Evolutionary conservation across 345 rosid genomes (phyloP).

Genomic region (Sisymbrium irio): DNA sequence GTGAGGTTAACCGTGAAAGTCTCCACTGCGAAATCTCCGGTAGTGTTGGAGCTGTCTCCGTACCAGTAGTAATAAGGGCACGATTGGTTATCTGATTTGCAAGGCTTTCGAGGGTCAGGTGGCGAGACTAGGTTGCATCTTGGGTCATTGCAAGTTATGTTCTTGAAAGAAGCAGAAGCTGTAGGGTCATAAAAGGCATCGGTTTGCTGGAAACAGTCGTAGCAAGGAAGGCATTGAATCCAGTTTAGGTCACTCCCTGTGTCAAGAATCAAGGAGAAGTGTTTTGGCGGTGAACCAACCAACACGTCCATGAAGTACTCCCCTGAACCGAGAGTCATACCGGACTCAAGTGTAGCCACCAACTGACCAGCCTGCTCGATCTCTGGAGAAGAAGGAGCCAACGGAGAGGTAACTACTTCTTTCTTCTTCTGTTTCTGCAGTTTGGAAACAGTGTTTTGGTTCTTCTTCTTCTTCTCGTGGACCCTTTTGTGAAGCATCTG

Average conservation of each 20-base stretch:
- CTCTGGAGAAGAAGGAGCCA: slow-evolving; percentile 22
- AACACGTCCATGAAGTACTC: slow-evolving; percentile 96
- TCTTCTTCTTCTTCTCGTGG: slow-evolving; percentile 76
- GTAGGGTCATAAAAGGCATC: slow-evolving; percentile 70
- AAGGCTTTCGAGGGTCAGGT: slow-evolving; percentile 67
- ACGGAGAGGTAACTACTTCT: slow-evolving; percentile 27
- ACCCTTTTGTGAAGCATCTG: slow-evolving; percentile 63
- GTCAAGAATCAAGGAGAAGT: slow-evolving; percentile 87
- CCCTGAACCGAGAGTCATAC: slow-evolving; percentile 80
- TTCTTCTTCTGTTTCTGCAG: slow-evolving; percentile 30
- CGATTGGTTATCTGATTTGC: slow-evolving; percentile 53
- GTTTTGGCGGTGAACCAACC: slow-evolving; percentile 86
- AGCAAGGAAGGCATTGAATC: slow-evolving; percentile 87
- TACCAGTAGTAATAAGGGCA: slow-evolving; percentile 93
- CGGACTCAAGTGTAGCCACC: slow-evolving; percentile 79
- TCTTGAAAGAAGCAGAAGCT: slow-evolving; percentile 57
- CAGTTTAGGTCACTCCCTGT: slow-evolving; percentile 96
- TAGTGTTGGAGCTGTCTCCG: slow-evolving; percentile 85
- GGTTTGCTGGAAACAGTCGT: slow-evolving; percentile 85
- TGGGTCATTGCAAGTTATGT: slow-evolving; percentile 63
- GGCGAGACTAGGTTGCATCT: slow-evolving; percentile 71
- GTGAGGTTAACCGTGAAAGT: slow-evolving; percentile 79
- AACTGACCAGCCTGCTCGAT: slow-evolving; percentile 49
- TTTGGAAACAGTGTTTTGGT: slow-evolving; percentile 55
- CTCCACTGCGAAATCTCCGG: slow-evolving; percentile 80